Evolutionary conservation across 2,329 filamentous ascomycete species (phyloP).

Genomic region (Fusarium sp.): DNA sequence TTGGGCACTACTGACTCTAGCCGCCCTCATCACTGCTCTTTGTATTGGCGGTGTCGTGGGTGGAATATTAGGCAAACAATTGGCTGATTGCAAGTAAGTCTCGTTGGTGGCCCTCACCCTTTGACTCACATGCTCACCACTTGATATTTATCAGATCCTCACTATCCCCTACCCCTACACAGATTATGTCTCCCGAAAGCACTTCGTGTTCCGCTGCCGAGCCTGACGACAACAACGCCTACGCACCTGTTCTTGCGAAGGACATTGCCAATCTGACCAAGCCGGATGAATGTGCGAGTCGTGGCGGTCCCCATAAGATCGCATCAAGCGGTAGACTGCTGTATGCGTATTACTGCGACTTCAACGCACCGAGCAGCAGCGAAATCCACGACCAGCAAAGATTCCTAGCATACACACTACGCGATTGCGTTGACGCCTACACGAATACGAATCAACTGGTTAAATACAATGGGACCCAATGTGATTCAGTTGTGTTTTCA

Average conservation of each 20-base stretch:
- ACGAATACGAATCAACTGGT: not conserved
- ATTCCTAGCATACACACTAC: not conserved
- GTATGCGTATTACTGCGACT: not conserved
- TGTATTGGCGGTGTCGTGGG: not conserved
- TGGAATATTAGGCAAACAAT: not conserved
- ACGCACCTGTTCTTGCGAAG: not conserved
- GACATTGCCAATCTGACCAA: not conserved
- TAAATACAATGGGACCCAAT: no score
- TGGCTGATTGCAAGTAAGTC: not conserved
- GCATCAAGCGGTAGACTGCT: fast-evolving
- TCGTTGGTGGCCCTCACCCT: not conserved
- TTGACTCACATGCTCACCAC: not conserved
- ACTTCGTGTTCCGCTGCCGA: not conserved
- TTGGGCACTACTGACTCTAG: not conserved
- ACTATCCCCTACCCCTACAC: fast-evolving
- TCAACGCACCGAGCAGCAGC: not conserved
- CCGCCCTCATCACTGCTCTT: fast-evolving
- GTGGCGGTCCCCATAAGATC: not conserved
- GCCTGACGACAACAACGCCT: not conserved
- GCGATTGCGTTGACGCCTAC: not conserved
- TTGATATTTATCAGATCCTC: fast-evolving
- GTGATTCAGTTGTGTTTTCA: not conserved
- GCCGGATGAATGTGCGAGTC: not conserved
- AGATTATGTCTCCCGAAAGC: not conserved
- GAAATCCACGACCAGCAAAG: not conserved